Evolutionary conservation across 2,329 filamentous ascomycete genomes (phyloP), one percentile per base, ranked within the genome.

Genomic region (Chaetomium olivaceum): DNA sequence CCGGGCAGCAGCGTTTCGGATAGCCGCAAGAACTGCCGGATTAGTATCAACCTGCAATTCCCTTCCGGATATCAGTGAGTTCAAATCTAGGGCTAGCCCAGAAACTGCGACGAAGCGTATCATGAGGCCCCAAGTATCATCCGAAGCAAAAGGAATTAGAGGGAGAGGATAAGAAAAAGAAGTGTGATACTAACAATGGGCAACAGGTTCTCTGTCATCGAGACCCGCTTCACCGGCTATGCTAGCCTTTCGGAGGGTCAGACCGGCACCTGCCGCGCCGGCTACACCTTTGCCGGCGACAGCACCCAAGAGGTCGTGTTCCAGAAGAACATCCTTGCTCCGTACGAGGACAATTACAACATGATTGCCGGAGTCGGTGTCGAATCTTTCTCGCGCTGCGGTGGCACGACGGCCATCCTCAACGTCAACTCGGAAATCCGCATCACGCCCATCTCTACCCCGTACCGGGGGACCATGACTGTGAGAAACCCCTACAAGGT

Each of bases 341-440:
- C 72, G 25, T 70, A 72, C 60, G 72, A 73, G 56, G 71, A 73
- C 65, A 73, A 73, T 70, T 73, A 73, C 67, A 71, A 70, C 68
- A 69, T 73, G 70, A 63, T 73, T 7, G 71, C 71, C 14, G 69
- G 71, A 60, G 70, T 73, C 56, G 72, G 71, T 55, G 36, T 72
- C 66, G 64, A 72, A 67, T 67, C 70, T 27, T 73, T 66, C 62
- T 69, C 70, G 21, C 60, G 52, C 60, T 73, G 72, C 66, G 71
- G 72, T 48, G 63, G 61, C 61, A 67, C 64, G 39, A 71, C 70
- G 3, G 71, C 72, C 55, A 71, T 73, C 63, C 69, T 73, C 63
- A 73, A 73, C 64, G 71, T 73, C 67, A 73, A 73, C 71, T 73
- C 71, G 31, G 71, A 73, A 58, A 68, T 73, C 61, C 70, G 72